phyloP scores from a whole-genome alignment of 768 basidiomycete genomes.

The Mycena polygramma region DNA sequence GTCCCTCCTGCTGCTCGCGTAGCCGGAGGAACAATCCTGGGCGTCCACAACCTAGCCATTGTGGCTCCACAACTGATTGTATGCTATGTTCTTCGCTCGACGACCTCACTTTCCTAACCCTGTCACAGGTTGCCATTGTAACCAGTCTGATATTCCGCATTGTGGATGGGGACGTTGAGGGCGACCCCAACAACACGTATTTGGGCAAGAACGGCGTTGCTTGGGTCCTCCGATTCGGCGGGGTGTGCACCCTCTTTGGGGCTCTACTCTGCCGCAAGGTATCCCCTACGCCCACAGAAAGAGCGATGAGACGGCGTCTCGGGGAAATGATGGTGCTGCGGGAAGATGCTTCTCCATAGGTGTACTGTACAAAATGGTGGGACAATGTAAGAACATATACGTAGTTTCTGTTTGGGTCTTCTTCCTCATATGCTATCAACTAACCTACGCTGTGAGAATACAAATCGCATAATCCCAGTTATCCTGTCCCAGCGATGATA shows the following conservation, averaged over 20 bases:
- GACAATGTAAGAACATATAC: constrained; percentile 27
- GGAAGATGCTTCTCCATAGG: constrained; percentile 56
- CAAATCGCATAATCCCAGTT: constrained; percentile 72
- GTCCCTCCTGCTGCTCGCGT: constrained; percentile 59
- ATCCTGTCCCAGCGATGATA: constrained; percentile 57
- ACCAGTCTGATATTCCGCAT: constrained; percentile 32
- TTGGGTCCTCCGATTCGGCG: constrained; percentile 95
- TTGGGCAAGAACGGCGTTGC: constrained; percentile 91
- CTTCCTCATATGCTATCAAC: constrained; percentile 6
- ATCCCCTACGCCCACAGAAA: constrained; percentile 91
- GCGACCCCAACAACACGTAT: constrained; percentile 66
- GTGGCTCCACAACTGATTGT: constrained; percentile 96
- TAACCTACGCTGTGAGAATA: constrained; percentile 51
- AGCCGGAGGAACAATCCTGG: constrained; percentile 92
- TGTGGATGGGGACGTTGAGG: constrained; percentile 75
- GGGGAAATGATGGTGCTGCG: constrained; percentile 84
- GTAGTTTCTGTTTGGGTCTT: constrained; percentile 5
- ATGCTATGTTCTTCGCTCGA: constrained; percentile 48
- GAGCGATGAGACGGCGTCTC: constrained; percentile 86
- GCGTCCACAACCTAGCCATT: constrained; percentile 95
- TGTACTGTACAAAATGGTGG: constrained; percentile 58
- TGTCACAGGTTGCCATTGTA: constrained; percentile 17
- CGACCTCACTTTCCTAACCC: background rate
- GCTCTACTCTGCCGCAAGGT: constrained; percentile 86
- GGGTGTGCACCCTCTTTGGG: constrained; percentile 64